Evolutionary conservation across 768 basidiomycete species (phyloP).

Genomic region (Kwoniella sp.): DNA sequence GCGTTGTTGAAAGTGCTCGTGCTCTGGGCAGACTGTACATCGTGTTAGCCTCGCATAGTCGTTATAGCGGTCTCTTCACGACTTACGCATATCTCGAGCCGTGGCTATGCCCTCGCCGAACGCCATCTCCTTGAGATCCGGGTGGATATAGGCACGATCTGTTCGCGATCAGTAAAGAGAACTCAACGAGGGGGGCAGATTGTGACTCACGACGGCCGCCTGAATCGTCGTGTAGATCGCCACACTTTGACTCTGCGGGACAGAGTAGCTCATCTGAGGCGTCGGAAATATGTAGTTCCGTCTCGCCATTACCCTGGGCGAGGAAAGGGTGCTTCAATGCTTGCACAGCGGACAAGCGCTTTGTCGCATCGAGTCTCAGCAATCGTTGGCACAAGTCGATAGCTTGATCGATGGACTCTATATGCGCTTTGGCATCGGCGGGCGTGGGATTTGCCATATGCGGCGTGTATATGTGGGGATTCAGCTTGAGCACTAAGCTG

Average conservation of each 20-base stretch:
- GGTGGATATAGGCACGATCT: constrained; percentile 32
- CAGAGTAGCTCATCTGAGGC: constrained; percentile 11
- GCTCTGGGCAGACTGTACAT: constrained; percentile 39
- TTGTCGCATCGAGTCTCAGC: constrained; percentile 71
- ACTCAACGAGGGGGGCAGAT: background rate
- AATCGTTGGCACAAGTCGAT: constrained; percentile 70
- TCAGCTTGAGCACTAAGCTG: constrained; percentile 70
- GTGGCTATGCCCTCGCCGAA: constrained; percentile 40
- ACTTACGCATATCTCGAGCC: constrained; percentile 20
- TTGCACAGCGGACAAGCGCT: constrained; percentile 68
- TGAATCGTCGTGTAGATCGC: constrained; percentile 23
- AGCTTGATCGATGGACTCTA: constrained; percentile 60
- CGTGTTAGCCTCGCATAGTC: too few relatives aligned
- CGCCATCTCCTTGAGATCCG: constrained; percentile 20
- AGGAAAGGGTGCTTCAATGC: constrained; percentile 80
- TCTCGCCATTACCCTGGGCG: constrained; percentile 50
- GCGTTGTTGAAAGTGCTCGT: constrained; percentile 36
- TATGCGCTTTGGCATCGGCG: constrained; percentile 53
- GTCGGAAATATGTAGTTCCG: constrained; percentile 25
- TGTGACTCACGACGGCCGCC: constrained; percentile 28
- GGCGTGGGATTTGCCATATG: constrained; percentile 56
- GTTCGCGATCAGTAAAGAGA: constrained; percentile 1
- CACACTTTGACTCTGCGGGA: constrained; percentile 29
- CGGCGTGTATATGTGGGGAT: constrained; percentile 58
- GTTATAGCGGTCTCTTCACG: background rate